Base-by-base conservation (phyloP, 1,284 basidiomycete genomes). In the Ceratobasidium sp. region DNA sequence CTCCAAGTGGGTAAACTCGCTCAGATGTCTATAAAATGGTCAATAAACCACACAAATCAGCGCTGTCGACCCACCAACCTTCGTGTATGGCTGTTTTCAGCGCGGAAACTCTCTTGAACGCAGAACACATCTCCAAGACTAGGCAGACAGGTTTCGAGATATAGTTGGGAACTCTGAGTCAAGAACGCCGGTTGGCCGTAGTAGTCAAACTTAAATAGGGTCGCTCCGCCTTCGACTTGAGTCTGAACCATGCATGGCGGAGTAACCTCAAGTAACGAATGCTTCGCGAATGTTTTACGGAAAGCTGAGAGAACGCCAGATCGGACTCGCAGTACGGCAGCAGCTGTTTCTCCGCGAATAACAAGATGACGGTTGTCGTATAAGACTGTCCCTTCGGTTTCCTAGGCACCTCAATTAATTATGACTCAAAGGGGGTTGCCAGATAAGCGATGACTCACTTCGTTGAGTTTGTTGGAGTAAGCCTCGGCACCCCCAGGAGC, bases 161-260 rank as follows among this genome's bases (percentile, higher is more conserved):
- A 99, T 54, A 99, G 87, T 85, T 99, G 98, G 59, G 94, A 97
- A 81, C 94, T 96, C 85, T 99, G 98, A 24, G 98, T 99, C 73
- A 99, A 88, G 87, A 94, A 99, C 1, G 97, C 96, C 29, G 92
- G 88, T 81, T 97, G 91, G 47, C 97, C 96, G 81, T 99, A 99
- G 84, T 99, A 99, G 82, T 99, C 92, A 77, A 99, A 89, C 82
- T 93, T 92, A 89, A 99, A 99, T 15, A 99, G 88, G 4, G 96
- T 98, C 15, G 95, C 93, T 33, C 96, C 96, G 75, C 96, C 97
- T 84, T 98, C 97, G 76, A 99, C 98, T 80, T 97, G 96, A 0
- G 98, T 99, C 83, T 99, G 97, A 47, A 99, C 98, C 82, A 99
- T 91, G 84, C 97, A 99, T 0, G 98, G 98, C 0, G 98, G 95